phyloP scores from a whole-genome alignment of 2,329 filamentous ascomycete species.

The Penicillium sp. region DNA sequence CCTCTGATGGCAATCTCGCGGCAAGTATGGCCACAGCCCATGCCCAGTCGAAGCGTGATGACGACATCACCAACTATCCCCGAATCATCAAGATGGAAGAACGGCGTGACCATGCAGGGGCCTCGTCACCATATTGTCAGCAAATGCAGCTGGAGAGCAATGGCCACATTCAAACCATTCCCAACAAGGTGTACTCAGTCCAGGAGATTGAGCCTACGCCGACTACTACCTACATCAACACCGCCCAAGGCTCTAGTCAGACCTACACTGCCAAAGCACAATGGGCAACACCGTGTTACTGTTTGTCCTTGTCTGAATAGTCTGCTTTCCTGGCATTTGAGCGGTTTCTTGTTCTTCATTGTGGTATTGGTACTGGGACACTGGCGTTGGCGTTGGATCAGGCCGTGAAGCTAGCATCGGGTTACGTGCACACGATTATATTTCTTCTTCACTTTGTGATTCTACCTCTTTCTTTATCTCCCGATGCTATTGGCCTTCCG shows the following conservation, averaged over 20 bases:
- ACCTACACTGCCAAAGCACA: slow-evolving; percentile 39
- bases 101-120: slow-evolving; percentile 51
- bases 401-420: slow-evolving; percentile 16
- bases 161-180: slow-evolving; percentile 40
- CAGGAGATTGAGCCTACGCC: slow-evolving; percentile 38
- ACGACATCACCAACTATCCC: slow-evolving; percentile 43
- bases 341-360: slow-evolving; percentile 19
- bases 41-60: slow-evolving; percentile 13
- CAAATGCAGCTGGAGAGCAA: slow-evolving; percentile 62
- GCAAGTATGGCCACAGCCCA: slow-evolving; percentile 21
- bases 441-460: slow-evolving; percentile 23
- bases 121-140: slow-evolving; percentile 60
- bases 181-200: slow-evolving; percentile 31
- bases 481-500: neutral
- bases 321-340: slow-evolving; percentile 14
- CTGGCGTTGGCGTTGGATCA: slow-evolving; percentile 27
- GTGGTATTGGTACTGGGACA: slow-evolving; percentile 15
- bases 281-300: slow-evolving; percentile 39
- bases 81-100: slow-evolving; percentile 67
- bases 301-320: slow-evolving; percentile 37
- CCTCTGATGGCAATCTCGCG: slow-evolving; percentile 15
- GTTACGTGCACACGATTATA: slow-evolving; percentile 28
- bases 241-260: slow-evolving; percentile 24
- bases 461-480: slow-evolving; percentile 16
- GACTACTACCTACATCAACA: slow-evolving; percentile 33